Evolutionary conservation across 2,329 filamentous ascomycete genomes (phyloP).

Genomic region (Aspergillus intermedius): DNA sequence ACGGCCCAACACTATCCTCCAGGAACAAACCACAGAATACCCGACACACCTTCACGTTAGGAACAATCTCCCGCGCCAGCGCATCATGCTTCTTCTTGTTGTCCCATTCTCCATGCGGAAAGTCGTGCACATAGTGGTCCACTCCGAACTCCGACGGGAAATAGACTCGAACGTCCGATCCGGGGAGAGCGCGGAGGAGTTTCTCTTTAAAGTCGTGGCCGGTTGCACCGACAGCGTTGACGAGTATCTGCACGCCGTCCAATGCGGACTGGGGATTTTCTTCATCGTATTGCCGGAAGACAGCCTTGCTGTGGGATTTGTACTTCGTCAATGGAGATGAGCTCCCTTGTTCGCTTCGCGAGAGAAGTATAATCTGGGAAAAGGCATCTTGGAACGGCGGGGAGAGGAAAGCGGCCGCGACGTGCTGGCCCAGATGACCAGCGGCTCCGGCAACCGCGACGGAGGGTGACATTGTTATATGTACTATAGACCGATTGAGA

Average conservation of each 20-base stretch:
- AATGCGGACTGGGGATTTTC: constrained; percentile 16
- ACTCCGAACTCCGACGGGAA: constrained; percentile 35
- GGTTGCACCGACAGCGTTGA: constrained; percentile 22
- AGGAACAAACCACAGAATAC: constrained; percentile 29
- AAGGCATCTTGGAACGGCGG: constrained; percentile 12
- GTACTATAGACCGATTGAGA: neutral
- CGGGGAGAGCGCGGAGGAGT: constrained; percentile 17
- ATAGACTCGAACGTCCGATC: constrained; percentile 25
- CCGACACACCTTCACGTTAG: constrained; percentile 20
- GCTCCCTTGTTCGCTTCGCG: constrained; percentile 5
- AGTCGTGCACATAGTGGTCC: constrained; percentile 32
- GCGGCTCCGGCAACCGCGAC: constrained; percentile 23
- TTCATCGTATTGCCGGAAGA: constrained; percentile 10
- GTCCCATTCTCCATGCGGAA: constrained; percentile 29
- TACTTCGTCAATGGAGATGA: neutral
- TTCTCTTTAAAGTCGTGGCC: constrained; percentile 26
- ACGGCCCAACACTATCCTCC: constrained; percentile 29
- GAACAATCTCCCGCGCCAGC: constrained; percentile 11
- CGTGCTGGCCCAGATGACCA: constrained; percentile 18
- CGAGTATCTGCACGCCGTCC: constrained; percentile 24
- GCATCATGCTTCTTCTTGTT: constrained; percentile 24
- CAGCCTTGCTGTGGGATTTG: neutral
- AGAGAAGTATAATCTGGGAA: constrained; percentile 19
- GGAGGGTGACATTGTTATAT: neutral
- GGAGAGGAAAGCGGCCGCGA: constrained; percentile 19